phyloP scores from a whole-genome alignment of 192 early-diverging fungal genomes.

The Podila epigama region DNA sequence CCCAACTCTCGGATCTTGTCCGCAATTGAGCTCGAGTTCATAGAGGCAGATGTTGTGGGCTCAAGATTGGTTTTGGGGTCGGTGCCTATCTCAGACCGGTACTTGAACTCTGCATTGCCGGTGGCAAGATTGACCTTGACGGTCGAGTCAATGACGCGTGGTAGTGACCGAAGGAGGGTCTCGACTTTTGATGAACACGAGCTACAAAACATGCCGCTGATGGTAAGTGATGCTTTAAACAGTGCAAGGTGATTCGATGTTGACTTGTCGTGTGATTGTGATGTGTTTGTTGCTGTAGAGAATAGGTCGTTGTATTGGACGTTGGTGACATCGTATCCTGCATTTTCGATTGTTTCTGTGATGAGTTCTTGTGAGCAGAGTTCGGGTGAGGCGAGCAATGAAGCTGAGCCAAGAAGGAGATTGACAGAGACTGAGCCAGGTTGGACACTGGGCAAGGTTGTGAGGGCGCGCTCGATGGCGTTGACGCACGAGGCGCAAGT shows the following conservation, averaged over 20 bases:
- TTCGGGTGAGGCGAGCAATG: conserved; percentile 47
- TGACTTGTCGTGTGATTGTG: background rate
- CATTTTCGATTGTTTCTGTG: conserved; percentile 66
- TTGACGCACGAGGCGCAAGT: conserved; percentile 88
- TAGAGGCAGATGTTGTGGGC: background rate
- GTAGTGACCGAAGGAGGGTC: conserved; percentile 21
- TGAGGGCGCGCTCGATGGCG: conserved; percentile 66
- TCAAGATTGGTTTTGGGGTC: background rate
- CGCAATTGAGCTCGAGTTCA: conserved; percentile 36
- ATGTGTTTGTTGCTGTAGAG: conserved; percentile 5
- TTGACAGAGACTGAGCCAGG: conserved; percentile 67
- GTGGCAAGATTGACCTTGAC: conserved; percentile 41
- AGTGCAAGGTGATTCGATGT: background rate
- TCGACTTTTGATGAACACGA: conserved; percentile 52
- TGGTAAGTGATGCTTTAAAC: conserved; percentile 31
- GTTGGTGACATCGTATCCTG: conserved; percentile 75
- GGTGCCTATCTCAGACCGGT: background rate
- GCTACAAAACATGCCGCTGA: conserved; percentile 54
- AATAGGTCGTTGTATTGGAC: conserved; percentile 30
- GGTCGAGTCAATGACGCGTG: conserved; percentile 23
- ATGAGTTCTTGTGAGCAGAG: conserved; percentile 53
- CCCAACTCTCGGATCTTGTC: conserved; percentile 49
- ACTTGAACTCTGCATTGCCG: conserved; percentile 41
- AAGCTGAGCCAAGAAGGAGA: conserved; percentile 69
- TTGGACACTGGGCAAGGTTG: conserved; percentile 58